Conservation (phyloP, 2,329 filamentous ascomycete species). For the Sordariomycetes sp. region DNA sequence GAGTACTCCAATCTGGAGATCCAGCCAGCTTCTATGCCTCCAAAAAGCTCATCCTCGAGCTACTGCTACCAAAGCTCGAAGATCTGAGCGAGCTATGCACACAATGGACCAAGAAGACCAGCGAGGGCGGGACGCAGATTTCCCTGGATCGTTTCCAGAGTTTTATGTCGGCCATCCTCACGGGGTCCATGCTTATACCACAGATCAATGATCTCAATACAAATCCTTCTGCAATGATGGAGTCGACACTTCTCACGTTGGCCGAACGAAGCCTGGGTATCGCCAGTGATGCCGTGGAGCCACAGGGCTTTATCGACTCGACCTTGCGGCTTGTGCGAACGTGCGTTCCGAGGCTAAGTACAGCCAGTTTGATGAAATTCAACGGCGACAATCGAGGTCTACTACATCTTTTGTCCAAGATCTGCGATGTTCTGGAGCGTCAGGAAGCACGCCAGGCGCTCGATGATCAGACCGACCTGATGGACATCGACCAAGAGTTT, state of each 20-base stretch:
- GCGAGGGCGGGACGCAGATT: slow-evolving; percentile 37
- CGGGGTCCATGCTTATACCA: slow-evolving; percentile 35
- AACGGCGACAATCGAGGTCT: slow-evolving; percentile 28
- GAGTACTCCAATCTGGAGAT: slow-evolving; percentile 15
- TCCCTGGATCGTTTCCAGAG: slow-evolving; percentile 45
- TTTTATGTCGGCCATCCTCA: slow-evolving; percentile 37
- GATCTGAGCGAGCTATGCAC: slow-evolving; percentile 36
- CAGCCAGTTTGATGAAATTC: slow-evolving; percentile 25
- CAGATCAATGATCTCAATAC: slow-evolving; percentile 37
- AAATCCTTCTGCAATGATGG: slow-evolving; percentile 37
- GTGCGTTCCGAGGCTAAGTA: slow-evolving; percentile 35
- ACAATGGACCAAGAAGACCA: slow-evolving; percentile 34
- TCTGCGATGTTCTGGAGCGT: slow-evolving; percentile 24
- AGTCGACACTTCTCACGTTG: slow-evolving; percentile 29
- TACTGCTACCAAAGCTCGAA: slow-evolving; percentile 42
- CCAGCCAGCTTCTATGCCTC: slow-evolving; percentile 26
- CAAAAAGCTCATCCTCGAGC: slow-evolving; percentile 42
- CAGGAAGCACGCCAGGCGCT: slow-evolving; percentile 20
- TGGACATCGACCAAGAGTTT: slow-evolving; percentile 61
- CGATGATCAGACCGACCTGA: slow-evolving; percentile 36
- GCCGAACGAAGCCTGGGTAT: slow-evolving; percentile 29
- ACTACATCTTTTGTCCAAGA: slow-evolving; percentile 29
- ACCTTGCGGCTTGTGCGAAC: slow-evolving; percentile 33
- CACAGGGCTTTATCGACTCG: slow-evolving; percentile 33
- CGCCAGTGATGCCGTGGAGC: slow-evolving; percentile 34